Conservation (phyloP, 305 asterid species). For the Ilex paraguariensis region DNA sequence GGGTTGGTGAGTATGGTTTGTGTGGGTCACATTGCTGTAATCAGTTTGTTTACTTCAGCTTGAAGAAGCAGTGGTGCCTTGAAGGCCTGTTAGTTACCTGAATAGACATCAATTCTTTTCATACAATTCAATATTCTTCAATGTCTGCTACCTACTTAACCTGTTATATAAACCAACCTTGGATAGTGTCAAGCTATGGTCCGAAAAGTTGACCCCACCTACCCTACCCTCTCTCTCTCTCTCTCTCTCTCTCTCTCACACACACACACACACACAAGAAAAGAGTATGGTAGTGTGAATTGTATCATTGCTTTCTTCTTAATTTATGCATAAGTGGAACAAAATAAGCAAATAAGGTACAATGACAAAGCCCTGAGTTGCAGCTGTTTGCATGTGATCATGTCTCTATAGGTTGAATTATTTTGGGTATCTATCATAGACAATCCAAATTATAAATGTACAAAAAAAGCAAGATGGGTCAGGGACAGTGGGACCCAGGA, state of each 20-base stretch:
- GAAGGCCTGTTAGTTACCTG: conserved; percentile 11
- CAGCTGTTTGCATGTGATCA: conserved; percentile 8
- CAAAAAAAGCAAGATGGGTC: too few species aligned
- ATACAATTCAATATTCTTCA: conserved; percentile 29
- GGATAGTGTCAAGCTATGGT: conserved; percentile 6
- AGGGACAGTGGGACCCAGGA: too few species aligned
- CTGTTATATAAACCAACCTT: conserved; percentile 12
- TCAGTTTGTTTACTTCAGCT: conserved; percentile 27
- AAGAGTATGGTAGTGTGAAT: neutral
- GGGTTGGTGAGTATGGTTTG: conserved; percentile 29
- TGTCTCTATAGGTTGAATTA: too few species aligned
- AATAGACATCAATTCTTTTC: conserved; percentile 35
- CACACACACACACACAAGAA: too few species aligned
- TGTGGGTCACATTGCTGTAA: conserved; percentile 25
- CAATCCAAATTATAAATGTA: too few species aligned
- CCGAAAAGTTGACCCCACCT: conserved; percentile 6
- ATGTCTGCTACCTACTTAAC: conserved; percentile 12
- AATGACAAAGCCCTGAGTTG: neutral
- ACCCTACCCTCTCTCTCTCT: conserved; percentile 7
- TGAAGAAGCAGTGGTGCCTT: conserved; percentile 20
- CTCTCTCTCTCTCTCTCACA: conserved; percentile 5
- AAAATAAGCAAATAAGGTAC: neutral
- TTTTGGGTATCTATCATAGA: too few species aligned
- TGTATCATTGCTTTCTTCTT: conserved; percentile 9
- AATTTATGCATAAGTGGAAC: too few species aligned